Base-by-base conservation (phyloP, 768 basidiomycete species). In the Suillus subaureus region DNA sequence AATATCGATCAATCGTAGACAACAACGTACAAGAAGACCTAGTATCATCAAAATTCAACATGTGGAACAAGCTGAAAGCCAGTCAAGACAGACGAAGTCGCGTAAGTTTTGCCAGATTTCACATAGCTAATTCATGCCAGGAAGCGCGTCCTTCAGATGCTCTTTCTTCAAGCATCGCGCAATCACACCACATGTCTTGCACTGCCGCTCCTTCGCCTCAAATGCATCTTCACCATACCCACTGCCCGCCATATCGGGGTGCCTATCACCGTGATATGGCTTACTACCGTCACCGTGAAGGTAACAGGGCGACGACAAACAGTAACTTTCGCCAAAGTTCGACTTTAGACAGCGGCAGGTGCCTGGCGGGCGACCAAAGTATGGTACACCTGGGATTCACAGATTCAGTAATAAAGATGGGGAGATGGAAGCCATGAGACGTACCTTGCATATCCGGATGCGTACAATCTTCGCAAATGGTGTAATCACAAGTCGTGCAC, bases 91-190 rank as follows among this genome's bases (percentile, higher is more conserved):
- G 31, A 18, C 52, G 5, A 21, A 21, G 21, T 21, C 9, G 16
- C 52, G 21, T n/a, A 33, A 12, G 52, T 31, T 5, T 5, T 21
- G 3, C 52, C 5, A 54, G 18, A 6, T 21, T 12, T 33, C 6
- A 54, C 28, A 18, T 8, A 6, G 21, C 12, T 55, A 55, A 33
- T 55, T 13, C 6, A 69, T 69, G 39, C 69, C 69, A 52, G 69
- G 69, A 64, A 66, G 15, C 28, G 63, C 68, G 39, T 71, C 71
- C 64, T 70, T 71, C 26, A 71, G 37, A 49, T 71, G 70, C 55
- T 71, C 69, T 61, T 69, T 70, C 40, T 67, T 70, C 55, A 71
- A 40, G 65, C 70, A 70, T 52, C 64, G 65, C 12, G 70, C 70
- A 62, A 47, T 9, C n/a, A 64, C 68, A 28, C 70, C 67, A 54